These are phyloP conservation scores for Reticulascus tulasneorum DNA, from an alignment of 2,329 filamentous ascomycete genomes.

Conservation along the genomic window DNA sequence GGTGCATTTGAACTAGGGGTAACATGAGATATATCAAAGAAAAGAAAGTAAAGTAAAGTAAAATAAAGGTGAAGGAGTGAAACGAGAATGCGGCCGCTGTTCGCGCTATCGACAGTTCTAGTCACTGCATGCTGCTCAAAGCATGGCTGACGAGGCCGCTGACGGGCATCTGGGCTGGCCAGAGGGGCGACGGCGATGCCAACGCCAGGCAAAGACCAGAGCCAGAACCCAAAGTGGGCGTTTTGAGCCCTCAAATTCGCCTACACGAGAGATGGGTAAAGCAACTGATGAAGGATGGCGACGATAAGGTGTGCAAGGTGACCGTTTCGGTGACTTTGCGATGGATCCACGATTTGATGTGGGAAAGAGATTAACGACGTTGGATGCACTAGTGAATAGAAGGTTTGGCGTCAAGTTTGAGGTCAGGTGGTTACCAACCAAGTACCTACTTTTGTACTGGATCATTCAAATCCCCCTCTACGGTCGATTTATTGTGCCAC, in stretches of 20 bases:
- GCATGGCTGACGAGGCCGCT: slow-evolving; percentile 33
- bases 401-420: too few species aligned
- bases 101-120: slow-evolving; percentile 15
- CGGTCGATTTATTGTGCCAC: too few species aligned
- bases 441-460: too few species aligned
- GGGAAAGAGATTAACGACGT: too few species aligned
- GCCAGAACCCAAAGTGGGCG: slow-evolving; percentile 3
- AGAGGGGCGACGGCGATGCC: slow-evolving; percentile 10
- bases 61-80: slow-evolving; percentile 19
- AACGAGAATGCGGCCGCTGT: slow-evolving; percentile 16
- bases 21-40: slow-evolving; percentile 34
- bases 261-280: not conserved
- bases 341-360: too few species aligned
- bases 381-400: too few species aligned
- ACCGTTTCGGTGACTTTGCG: too few species aligned
- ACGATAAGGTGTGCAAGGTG: too few species aligned
- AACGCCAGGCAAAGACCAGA: slow-evolving; percentile 11
- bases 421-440: too few species aligned
- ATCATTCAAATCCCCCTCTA: too few species aligned
- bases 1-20: slow-evolving; percentile 49
- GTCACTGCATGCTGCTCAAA: slow-evolving; percentile 41
- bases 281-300: too few species aligned
- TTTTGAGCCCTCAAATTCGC: too few species aligned
- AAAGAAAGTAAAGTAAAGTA: not conserved
- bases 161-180: slow-evolving; percentile 36